Base-by-base conservation (phyloP, 352 stramenopile genomes). In the Aphanomyces euteiches region DNA sequence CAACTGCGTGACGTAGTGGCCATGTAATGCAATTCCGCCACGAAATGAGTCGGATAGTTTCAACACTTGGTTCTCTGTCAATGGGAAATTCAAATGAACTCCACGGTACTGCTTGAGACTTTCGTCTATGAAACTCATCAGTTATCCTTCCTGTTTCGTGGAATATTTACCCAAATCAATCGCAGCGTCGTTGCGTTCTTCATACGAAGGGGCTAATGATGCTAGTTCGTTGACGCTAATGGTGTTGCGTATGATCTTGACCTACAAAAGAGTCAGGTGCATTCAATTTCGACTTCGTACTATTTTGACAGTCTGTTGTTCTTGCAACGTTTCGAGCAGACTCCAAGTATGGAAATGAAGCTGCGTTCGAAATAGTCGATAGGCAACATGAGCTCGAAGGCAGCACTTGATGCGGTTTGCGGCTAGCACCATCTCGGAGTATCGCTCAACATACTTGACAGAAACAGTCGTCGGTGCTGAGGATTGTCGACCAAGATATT, bases 331-430 rank as follows among this genome's bases (percentile, higher is more conserved):
- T 59, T 94, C 86, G 13, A 94, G 69, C 40, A 91, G 66, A 66
- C 90, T 94, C 86, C 86, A 94, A 21, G 86, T 94, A 60, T 83
- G 90, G 59, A 94, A 94, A 48, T 94, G 90, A 40, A 94, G 80
- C 53, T 90, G 86, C 19, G 86, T 90, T 3, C 86, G 83, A 72
- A 90, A 90, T 2, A 94, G 75, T n/a, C 79, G 74, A 53, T 92
- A 83, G 37, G 86, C 83, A 15, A 94, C 72, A 59, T 94, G 83
- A 37, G 79, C 70, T 3, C 82, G 80, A 39, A 94, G 90, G 1
- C 79, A 78, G 53, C 79, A 89, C 68, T 94, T 94, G 68, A 94
- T 94, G 6, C 83, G 83, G 58, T 94, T 94, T 10, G 86, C 84
- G 3, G 84, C 90, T 17, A 92, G 61, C 2, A 92, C 81, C 3